phyloP scores from a whole-genome alignment of 1,284 basidiomycete species.

The Xerocomus minutiporus region DNA sequence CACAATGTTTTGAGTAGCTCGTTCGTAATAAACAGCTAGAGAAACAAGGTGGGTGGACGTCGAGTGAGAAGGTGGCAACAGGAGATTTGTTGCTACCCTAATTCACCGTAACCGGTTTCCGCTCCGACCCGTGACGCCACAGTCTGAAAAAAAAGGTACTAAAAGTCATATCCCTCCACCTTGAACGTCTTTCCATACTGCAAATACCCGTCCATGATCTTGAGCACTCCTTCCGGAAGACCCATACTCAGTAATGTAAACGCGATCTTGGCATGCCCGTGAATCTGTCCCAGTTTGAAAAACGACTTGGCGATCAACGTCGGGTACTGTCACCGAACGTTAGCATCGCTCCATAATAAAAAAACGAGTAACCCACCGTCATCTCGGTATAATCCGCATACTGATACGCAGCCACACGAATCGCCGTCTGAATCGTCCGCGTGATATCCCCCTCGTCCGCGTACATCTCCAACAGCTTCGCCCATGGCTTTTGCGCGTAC shows the following conservation, averaged over 20 bases:
- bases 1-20: not conserved
- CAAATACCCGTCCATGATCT: constrained; percentile 83
- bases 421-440: constrained; percentile 85
- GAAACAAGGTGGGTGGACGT: not conserved
- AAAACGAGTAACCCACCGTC: constrained; percentile 48
- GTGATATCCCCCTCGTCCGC: constrained; percentile 92
- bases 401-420: constrained; percentile 91
- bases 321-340: constrained; percentile 60
- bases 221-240: constrained; percentile 76
- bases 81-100: constrained; percentile 9
- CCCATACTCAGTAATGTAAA: constrained; percentile 95
- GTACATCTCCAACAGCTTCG: constrained; percentile 91
- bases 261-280: constrained; percentile 91
- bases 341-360: not conserved
- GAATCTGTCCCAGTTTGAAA: constrained; percentile 91
- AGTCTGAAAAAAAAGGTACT: constrained; percentile 34
- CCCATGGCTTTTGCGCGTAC: constrained; percentile 90
- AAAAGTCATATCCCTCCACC: constrained; percentile 78
- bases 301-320: constrained; percentile 85
- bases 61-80: not conserved
- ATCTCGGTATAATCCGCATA: constrained; percentile 82
- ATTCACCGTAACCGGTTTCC: constrained; percentile 11
- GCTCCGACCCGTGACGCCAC: constrained; percentile 9
- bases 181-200: constrained; percentile 79
- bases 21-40: too few relatives aligned